Base-by-base conservation (phyloP, 176 grass and related monocot species). In the Tuctoria greenei region DNA sequence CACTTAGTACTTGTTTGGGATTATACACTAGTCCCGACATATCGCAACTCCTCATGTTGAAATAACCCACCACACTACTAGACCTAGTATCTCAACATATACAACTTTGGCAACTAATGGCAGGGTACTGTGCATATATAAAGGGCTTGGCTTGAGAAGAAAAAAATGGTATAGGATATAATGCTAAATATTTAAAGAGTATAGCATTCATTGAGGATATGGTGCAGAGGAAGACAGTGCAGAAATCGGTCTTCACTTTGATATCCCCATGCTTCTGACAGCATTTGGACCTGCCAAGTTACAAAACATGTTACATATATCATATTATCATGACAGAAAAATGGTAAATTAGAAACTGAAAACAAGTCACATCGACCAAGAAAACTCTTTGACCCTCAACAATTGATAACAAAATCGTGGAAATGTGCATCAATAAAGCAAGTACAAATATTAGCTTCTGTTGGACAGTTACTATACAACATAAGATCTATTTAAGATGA, bases 191-290 rank as follows among this genome's bases (percentile, higher is more conserved):
- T 72, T 66, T 82, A 72, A 77, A 78, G 4, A 82, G 51, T 13
- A 47, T 79, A 65, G 49, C 8, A 39, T 74, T 73, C 7, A 17
- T 43, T 67, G 43, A 84, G 95, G 95, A 97, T 97, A 98, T 98
- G 95, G 84, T 98, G 88, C 65, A 98, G 84, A 12, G 95, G 95
- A 67, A 98, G 91, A 73, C 95, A 98, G 80, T 98, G 77, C 39
- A 98, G 87, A 78, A 89, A 88, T 69, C 78, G 95, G 83, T 98
- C 95, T 34, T 78, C 79, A 64, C 57, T 85, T 64, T 34, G 83
- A 85, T 94, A 98, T 81, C 82, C 88, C 95, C 95, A 98, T 51
- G 95, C 95, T 79, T 93, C 88, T 62, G 82, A 74, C 75, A 98
- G 82, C 72, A 90, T 98, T 76, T 98, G 95, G 57, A 90, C 91